Percentiles rank a stretch among this genome's conserved stretches.
phyloP scores from a whole-genome alignment of 2,329 filamentous ascomycete species.

The Metarhizium anisopliae region DNA sequence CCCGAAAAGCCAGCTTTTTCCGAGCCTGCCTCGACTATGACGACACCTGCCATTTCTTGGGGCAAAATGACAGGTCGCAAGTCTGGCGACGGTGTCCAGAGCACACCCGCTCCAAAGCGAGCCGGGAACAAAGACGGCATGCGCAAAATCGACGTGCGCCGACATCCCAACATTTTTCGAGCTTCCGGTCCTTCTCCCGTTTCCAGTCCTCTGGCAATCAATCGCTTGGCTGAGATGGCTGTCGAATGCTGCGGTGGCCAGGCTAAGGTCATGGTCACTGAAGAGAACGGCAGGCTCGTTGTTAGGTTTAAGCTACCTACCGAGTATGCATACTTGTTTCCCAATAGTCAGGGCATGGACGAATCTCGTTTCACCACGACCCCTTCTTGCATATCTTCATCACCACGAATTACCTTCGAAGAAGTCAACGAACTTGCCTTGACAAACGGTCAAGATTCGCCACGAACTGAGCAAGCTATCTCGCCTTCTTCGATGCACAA shows the following conservation, averaged over 20 bases:
- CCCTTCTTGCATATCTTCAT: conserved; percentile 14
- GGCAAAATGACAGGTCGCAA: conserved; percentile 7
- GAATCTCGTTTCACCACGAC: conserved; percentile 15
- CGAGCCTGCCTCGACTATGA: background rate
- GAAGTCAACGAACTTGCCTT: background rate
- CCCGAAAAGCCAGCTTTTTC: conserved; percentile 1
- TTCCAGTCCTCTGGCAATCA: conserved; percentile 10
- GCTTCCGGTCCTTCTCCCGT: conserved; percentile 9
- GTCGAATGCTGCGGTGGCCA: conserved; percentile 16
- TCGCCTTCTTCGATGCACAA: background rate
- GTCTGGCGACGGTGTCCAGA: background rate
- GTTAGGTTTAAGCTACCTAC: conserved; percentile 30
- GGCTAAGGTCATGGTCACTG: conserved; percentile 21
- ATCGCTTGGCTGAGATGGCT: conserved; percentile 18
- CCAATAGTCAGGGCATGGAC: conserved; percentile 18
- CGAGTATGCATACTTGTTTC: conserved; percentile 21
- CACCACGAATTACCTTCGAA: conserved; percentile 13
- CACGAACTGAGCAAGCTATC: background rate
- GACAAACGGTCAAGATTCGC: background rate
- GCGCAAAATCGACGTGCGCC: conserved; percentile 25
- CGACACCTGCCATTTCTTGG: conserved; percentile 11
- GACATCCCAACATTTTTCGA: conserved; percentile 27
- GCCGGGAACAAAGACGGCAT: conserved; percentile 12
- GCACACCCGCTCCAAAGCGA: conserved; percentile 3
- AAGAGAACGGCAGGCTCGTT: conserved; percentile 21